These are phyloP conservation scores for Chenopodium formosanum DNA, from an alignment of 148 eudicot species.

Conservation along the genomic window DNA sequence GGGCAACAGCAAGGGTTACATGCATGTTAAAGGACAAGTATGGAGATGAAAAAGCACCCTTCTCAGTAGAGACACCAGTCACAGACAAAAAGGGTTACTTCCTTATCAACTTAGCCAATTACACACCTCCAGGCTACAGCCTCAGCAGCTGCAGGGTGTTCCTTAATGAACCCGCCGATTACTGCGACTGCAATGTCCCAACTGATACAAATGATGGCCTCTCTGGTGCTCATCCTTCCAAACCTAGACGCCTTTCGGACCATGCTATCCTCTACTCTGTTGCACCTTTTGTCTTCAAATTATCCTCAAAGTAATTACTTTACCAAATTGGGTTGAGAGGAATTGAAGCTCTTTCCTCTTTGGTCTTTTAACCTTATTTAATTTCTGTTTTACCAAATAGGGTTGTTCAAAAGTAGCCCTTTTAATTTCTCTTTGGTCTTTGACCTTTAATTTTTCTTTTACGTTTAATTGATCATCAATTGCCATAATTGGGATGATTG, in stretches of 20 bases:
- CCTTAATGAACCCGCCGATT: background rate
- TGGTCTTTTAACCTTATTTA: too few species aligned
- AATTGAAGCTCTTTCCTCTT: too few species aligned
- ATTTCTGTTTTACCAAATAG: too few species aligned
- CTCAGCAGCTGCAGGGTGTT: background rate
- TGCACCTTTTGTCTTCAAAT: conserved; percentile 6
- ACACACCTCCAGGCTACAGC: background rate
- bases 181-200: background rate
- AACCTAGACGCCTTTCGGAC: background rate
- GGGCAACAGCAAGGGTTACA: conserved; percentile 5
- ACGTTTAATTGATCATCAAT: background rate
- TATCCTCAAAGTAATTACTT: background rate
- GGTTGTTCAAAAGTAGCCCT: too few species aligned
- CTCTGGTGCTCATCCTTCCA: background rate
- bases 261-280: conserved; percentile 1
- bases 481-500: background rate
- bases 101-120: background rate
- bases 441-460: background rate
- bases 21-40: conserved; percentile 3
- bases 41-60: conserved; percentile 9
- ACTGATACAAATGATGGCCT: conserved; percentile 2
- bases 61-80: background rate
- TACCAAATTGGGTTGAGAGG: too few species aligned
- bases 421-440: background rate
- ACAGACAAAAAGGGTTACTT: conserved; percentile 9